Percentiles rank a stretch among this genome's conserved stretches.
phyloP scores from a whole-genome alignment of 202 grass and related monocot genomes.

The Setaria viridis region DNA sequence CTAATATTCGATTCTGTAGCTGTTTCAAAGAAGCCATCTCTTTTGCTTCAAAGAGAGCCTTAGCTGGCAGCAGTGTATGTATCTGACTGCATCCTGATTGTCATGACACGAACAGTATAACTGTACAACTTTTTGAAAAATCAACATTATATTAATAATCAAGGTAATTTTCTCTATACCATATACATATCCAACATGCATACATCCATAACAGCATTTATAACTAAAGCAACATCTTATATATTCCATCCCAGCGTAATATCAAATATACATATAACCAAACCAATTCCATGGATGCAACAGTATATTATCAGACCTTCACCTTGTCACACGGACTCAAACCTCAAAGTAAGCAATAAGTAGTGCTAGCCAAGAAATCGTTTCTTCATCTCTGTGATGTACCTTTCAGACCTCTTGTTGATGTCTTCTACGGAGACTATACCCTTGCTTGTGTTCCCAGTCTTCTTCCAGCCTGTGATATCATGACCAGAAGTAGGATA shows the following conservation, averaged over 20 bases:
- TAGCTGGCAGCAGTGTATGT: neutral
- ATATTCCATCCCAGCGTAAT: neutral
- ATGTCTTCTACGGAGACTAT: conserved; percentile 45
- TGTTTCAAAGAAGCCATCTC: neutral
- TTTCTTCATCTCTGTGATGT: conserved; percentile 55
- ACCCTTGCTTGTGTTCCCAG: neutral
- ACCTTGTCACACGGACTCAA: neutral
- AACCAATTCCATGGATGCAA: neutral
- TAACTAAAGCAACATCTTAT: neutral
- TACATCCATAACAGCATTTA: neutral
- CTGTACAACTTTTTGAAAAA: neutral
- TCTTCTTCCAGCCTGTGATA: neutral
- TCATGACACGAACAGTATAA: neutral
- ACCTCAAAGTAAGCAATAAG: neutral
- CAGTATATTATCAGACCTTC: neutral
- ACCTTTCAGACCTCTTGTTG: conserved; percentile 49
- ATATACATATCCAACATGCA: neutral
- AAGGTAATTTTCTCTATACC: neutral
- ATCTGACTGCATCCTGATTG: neutral
- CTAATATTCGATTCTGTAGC: neutral
- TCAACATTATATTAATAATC: neutral
- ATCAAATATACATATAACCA: conserved; percentile 13
- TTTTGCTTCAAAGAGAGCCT: neutral
- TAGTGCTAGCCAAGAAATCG: conserved; percentile 29
- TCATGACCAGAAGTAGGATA: conserved; percentile 14